These are phyloP conservation scores for Phytophthora fragariae DNA, from an alignment of 352 stramenopile genomes.

Conservation along the genomic window DNA sequence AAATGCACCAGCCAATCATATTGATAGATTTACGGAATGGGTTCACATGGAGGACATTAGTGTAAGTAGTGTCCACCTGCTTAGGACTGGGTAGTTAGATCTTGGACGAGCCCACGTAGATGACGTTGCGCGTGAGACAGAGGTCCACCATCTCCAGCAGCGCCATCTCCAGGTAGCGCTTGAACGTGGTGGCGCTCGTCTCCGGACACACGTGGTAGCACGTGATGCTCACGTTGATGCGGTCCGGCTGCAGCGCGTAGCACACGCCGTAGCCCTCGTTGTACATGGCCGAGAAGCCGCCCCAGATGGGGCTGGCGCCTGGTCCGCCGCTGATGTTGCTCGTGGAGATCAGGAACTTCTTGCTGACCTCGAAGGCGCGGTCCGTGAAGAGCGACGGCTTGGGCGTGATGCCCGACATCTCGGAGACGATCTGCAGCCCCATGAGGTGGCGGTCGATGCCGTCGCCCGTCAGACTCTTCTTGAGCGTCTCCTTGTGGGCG, in stretches of 20 bases:
- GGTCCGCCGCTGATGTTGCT: conserved; percentile 95
- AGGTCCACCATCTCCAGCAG: conserved; percentile 96
- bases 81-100: conserved; percentile 51
- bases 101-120: conserved; percentile 90
- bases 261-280: conserved; percentile 96
- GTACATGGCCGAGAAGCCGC: conserved; percentile 96
- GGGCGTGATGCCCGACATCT: conserved; percentile 90
- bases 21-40: conserved; percentile 39
- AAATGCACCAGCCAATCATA: conserved; percentile 13
- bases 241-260: conserved; percentile 95
- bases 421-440: conserved; percentile 94
- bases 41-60: conserved; percentile 5
- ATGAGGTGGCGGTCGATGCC: conserved; percentile 97
- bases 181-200: conserved; percentile 88
- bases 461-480: conserved; percentile 82
- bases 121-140: conserved; percentile 89
- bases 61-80: not conserved
- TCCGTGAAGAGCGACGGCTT: conserved; percentile 94
- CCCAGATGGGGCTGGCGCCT: conserved; percentile 96
- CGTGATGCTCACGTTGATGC: conserved; percentile 97
- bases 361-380: conserved; percentile 92
- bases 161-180: conserved; percentile 93
- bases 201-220: conserved; percentile 85
- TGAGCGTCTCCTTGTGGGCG: conserved; percentile 93
- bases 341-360: conserved; percentile 96